phyloP scores from a whole-genome alignment of 2,329 filamentous ascomycete genomes.

The Elsinoe ampelina region DNA sequence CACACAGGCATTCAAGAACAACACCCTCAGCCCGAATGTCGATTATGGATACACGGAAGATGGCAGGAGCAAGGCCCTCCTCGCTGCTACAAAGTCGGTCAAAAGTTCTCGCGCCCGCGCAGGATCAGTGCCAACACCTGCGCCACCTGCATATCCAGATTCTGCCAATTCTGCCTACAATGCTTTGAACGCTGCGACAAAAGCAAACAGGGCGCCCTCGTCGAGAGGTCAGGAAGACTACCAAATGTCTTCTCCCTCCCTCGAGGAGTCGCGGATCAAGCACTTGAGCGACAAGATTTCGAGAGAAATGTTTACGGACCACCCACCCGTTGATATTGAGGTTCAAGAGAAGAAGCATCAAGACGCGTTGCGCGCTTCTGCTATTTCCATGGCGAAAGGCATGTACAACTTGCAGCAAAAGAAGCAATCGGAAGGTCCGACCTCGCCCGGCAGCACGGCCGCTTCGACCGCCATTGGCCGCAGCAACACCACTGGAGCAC shows the following conservation, averaged over 20 bases:
- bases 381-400: constrained; percentile 78
- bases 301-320: constrained; percentile 67
- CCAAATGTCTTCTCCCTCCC: constrained; percentile 37
- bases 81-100: constrained; percentile 71
- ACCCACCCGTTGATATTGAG: constrained; percentile 62
- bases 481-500: constrained; percentile 23
- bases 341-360: constrained; percentile 63
- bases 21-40: constrained; percentile 36
- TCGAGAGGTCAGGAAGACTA: constrained; percentile 13
- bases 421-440: constrained; percentile 36
- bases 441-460: constrained; percentile 20
- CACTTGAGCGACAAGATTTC: constrained; percentile 61
- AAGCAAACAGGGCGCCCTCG: constrained; percentile 49
- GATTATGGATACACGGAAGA: constrained; percentile 41
- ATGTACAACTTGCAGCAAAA: constrained; percentile 69
- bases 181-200: constrained; percentile 63
- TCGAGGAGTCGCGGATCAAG: constrained; percentile 53
- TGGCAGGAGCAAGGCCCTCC: constrained; percentile 55
- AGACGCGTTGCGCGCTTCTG: constrained; percentile 69
- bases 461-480: constrained; percentile 24
- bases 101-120: constrained; percentile 48
- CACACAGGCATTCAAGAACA: constrained; percentile 54
- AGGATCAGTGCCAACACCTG: constrained; percentile 46
- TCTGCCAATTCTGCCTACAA: constrained; percentile 53
- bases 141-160: constrained; percentile 43